Conservation (phyloP, 352 stramenopile species). For the Phytophthora macrochlamydospora region DNA sequence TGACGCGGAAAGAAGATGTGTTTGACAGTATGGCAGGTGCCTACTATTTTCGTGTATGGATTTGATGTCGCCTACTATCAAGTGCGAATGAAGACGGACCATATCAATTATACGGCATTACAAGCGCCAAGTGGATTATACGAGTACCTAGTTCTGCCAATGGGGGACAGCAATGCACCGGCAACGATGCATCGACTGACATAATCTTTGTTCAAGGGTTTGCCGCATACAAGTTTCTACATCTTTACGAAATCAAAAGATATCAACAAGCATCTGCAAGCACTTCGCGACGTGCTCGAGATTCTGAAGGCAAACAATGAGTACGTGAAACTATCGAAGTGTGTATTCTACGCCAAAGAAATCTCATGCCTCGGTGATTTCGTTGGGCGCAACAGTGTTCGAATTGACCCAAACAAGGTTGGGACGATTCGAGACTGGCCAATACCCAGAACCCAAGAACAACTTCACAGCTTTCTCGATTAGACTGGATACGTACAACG, state of each 20-base stretch:
- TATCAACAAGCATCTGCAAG: slow-evolving; percentile 7
- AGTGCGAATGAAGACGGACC: slow-evolving; percentile 23
- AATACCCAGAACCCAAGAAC: background rate
- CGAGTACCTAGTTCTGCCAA: slow-evolving; percentile 24
- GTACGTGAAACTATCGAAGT: slow-evolving; percentile 29
- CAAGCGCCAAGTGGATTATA: slow-evolving; percentile 20
- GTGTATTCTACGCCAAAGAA: slow-evolving; percentile 17
- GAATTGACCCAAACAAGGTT: slow-evolving; percentile 20
- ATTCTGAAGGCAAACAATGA: background rate
- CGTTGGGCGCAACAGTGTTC: slow-evolving; percentile 9
- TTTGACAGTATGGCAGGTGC: slow-evolving; percentile 25
- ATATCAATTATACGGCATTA: slow-evolving; percentile 29
- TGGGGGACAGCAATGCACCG: slow-evolving; percentile 12
- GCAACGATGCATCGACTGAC: slow-evolving; percentile 13
- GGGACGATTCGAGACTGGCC: slow-evolving; percentile 11
- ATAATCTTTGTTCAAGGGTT: background rate
- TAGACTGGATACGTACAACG: background rate
- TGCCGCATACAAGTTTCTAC: slow-evolving; percentile 5
- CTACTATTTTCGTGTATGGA: slow-evolving; percentile 30
- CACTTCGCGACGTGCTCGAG: slow-evolving; percentile 4
- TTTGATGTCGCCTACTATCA: slow-evolving; percentile 32
- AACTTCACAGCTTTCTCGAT: background rate
- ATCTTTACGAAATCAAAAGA: slow-evolving; percentile 13
- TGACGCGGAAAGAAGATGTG: slow-evolving; percentile 29
- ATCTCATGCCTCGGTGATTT: slow-evolving; percentile 25